Percentiles rank a stretch among this genome's conserved stretches.
phyloP scores from a whole-genome alignment of 495 filamentous ascomycete genomes.

The Chaetomidium leptoderma region DNA sequence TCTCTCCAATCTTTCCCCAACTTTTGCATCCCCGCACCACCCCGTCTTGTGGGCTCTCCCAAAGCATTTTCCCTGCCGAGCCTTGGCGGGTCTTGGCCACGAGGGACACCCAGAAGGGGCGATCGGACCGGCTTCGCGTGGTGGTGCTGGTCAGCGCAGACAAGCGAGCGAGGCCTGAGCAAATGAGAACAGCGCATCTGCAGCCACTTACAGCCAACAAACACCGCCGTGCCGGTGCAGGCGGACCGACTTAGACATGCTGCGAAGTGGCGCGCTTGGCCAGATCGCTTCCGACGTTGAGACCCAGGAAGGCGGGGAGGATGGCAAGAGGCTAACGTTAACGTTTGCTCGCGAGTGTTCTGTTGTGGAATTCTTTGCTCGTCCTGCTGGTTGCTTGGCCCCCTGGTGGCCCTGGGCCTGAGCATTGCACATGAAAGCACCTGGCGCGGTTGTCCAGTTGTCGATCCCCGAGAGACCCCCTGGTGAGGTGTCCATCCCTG shows the following conservation, averaged over 20 bases:
- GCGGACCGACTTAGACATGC: constrained; percentile 20
- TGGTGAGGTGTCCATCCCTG: not conserved
- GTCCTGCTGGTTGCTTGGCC: not conserved
- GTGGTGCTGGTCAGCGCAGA: constrained; percentile 15
- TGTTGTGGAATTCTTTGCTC: not conserved
- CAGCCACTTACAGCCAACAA: constrained; percentile 16
- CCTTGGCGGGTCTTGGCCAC: constrained; percentile 24
- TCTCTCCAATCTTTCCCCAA: constrained; percentile 33
- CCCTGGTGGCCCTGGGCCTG: not conserved
- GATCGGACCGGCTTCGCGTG: constrained; percentile 32
- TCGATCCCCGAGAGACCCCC: not conserved
- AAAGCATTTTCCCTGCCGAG: constrained; percentile 20
- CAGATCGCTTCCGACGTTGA: not conserved
- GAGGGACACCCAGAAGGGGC: constrained; percentile 14
- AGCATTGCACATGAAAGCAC: not conserved
- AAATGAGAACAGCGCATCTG: constrained; percentile 14
- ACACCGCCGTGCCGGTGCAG: constrained; percentile 24
- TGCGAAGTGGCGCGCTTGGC: constrained; percentile 5
- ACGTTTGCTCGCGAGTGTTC: not conserved
- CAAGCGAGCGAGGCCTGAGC: constrained; percentile 16
- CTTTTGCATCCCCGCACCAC: constrained; percentile 18
- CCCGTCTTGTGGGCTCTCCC: constrained; percentile 5
- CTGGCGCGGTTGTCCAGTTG: not conserved
- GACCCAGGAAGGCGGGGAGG: not conserved
- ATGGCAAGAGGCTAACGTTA: not conserved